Percentiles rank a stretch among this genome's conserved stretches.
Conservation (phyloP, 352 stramenopile species). For the Globisporangium echinulatum region DNA sequence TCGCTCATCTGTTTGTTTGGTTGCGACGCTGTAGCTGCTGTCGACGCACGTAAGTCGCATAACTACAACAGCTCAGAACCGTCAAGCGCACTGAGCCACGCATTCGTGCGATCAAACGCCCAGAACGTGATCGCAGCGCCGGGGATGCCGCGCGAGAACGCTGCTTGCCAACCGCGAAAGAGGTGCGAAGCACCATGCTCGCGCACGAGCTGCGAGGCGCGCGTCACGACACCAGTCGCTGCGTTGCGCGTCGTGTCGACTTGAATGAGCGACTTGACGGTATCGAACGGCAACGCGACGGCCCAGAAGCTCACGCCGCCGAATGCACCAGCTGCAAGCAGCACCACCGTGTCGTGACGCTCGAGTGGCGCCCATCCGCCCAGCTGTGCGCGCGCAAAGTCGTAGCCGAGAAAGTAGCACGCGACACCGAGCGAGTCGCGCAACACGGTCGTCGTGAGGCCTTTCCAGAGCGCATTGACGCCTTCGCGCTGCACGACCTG, state of each 20-base stretch:
- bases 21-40: not conserved
- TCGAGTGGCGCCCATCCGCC: conserved; percentile 11
- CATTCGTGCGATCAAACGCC: conserved; percentile 60
- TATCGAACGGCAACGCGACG: conserved; percentile 81
- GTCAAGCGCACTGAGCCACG: conserved; percentile 36
- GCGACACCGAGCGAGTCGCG: conserved; percentile 81
- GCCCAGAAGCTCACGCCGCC: conserved; percentile 83
- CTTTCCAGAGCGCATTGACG: conserved; percentile 62
- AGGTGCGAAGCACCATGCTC: conserved; percentile 55
- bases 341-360: conserved; percentile 32
- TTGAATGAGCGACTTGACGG: conserved; percentile 81
- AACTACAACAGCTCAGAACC: too few relatives aligned
- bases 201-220: conserved; percentile 32
- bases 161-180: conserved; percentile 75
- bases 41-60: not conserved
- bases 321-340: conserved; percentile 63
- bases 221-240: conserved; percentile 38
- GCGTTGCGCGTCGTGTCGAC: conserved; percentile 38
- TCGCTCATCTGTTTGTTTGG: too few relatives aligned
- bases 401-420: conserved; percentile 84
- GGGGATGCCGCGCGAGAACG: conserved; percentile 69
- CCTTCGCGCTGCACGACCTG: conserved; percentile 59
- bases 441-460: conserved; percentile 65
- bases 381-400: conserved; percentile 52
- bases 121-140: conserved; percentile 80